phyloP scores from a whole-genome alignment of 257 asterid genomes.

The Penstemon eatonii region DNA sequence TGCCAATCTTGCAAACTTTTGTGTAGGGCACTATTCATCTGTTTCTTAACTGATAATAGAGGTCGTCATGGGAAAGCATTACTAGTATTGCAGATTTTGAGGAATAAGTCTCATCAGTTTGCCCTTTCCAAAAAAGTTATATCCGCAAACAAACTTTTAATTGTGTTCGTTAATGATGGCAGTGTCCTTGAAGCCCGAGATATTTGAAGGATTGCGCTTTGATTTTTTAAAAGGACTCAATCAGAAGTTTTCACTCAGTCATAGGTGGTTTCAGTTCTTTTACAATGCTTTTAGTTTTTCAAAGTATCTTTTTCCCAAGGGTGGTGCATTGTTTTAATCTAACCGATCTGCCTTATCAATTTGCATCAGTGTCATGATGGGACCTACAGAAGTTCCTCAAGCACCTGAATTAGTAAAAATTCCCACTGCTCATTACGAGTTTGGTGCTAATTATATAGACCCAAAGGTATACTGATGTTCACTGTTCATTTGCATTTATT shows the following conservation, averaged over 20 bases:
- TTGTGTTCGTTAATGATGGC: too few species aligned
- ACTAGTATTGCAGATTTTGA: not conserved
- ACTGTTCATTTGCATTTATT: conserved; percentile 15
- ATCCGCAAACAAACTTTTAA: too few species aligned
- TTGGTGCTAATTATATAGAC: conserved; percentile 90
- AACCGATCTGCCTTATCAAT: conserved; percentile 16
- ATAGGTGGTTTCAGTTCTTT: too few species aligned
- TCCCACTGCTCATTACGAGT: conserved; percentile 90
- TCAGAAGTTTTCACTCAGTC: too few species aligned
- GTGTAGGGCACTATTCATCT: not conserved
- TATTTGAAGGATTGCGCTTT: too few species aligned
- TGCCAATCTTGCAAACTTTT: not conserved
- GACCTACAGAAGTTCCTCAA: conserved; percentile 95
- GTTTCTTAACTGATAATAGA: not conserved
- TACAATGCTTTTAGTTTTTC: too few species aligned
- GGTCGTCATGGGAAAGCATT: not conserved
- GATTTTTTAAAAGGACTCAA: too few species aligned
- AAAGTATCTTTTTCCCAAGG: too few species aligned
- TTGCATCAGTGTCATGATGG: conserved; percentile 81
- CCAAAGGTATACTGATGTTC: conserved; percentile 57
- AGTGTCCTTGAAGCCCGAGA: too few species aligned
- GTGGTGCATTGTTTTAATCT: not conserved
- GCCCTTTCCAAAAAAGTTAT: too few species aligned
- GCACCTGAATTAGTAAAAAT: conserved; percentile 80
- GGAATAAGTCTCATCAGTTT: too few species aligned